Evolutionary conservation across 2,329 filamentous ascomycete species (phyloP), one percentile per base, ranked within the genome.

Genomic region (Botrytis medusae): DNA sequence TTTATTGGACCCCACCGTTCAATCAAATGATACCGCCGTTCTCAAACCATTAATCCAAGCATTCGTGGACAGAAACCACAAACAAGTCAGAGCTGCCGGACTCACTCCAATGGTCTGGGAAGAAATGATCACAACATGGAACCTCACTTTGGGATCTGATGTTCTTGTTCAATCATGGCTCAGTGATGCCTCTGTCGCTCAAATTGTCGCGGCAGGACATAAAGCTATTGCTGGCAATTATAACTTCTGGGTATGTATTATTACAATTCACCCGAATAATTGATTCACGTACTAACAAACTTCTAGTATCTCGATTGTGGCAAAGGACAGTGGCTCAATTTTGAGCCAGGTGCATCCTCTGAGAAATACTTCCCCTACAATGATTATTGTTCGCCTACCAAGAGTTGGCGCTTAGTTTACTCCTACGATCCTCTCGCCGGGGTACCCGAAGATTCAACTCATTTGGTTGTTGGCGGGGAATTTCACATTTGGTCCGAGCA

Each of bases 31-130:
- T 71, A 84, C 86, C 0, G 82, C 84, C 1, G 86, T 95, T 22
- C 84, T 97, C 54, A 87, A 89, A 79, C 93, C 94, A 2, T 86
- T 96, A 34, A 87, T 97, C 80, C 93, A 97, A 81, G 88, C 87
- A 73, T 94, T 97, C 80, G 84, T 97, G 75, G 88, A 93, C 80
- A 86, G 87, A 76, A 90, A 91, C 78, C 92, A 95, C 81, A 85
- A 83, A 44, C 88, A 90, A 63, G 85, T 96, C 59, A 85, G 89
- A 63, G 83, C 86, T 61, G 85, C 87, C 9, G 91, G 91, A 7
- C 83, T 97, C 69, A 88, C 87, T 8, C 93, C 94, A 0, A 84
- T 97, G 34, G 92, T 95, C 1, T 97, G 94, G 94, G 93, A 97
- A 81, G 94, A 97, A 82, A 94, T 96, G 86, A 85, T 93, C 1